Conservation (phyloP, 23 red algal species). For the Agarophyton chilense region DNA sequence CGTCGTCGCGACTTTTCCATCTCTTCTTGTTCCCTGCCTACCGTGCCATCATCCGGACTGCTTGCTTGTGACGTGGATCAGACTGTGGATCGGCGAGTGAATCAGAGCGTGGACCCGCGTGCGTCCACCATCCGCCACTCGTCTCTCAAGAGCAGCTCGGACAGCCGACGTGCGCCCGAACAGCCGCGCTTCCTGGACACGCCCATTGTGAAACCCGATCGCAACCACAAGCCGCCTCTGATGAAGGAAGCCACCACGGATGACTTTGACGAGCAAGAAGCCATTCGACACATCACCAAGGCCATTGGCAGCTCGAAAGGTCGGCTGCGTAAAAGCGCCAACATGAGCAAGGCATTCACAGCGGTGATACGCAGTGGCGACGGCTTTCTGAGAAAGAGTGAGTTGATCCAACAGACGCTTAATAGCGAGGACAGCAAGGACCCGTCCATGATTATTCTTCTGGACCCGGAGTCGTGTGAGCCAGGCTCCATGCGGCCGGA, state of each 20-base stretch:
- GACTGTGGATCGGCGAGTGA: too few relatives aligned
- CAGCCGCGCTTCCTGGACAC: constrained; percentile 3
- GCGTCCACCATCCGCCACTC: background rate
- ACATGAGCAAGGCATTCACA: constrained; percentile 66
- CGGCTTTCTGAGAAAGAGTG: constrained; percentile 52
- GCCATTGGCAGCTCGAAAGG: constrained; percentile 63
- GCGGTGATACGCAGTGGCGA: constrained; percentile 49
- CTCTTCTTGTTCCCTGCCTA: background rate
- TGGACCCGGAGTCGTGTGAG: constrained; percentile 25
- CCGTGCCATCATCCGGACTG: background rate
- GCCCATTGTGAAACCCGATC: constrained; percentile 17
- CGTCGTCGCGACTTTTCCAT: constrained; percentile 47
- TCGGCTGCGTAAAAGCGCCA: constrained; percentile 56
- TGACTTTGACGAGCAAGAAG: constrained; percentile 44
- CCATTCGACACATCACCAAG: constrained; percentile 63
- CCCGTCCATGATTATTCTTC: constrained; percentile 68
- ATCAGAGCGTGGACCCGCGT: too few relatives aligned
- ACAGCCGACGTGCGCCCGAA: background rate
- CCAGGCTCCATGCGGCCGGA: background rate
- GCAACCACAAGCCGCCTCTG: background rate
- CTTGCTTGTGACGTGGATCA: constrained; percentile 25
- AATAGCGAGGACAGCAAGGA: constrained; percentile 66
- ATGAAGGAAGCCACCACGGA: constrained; percentile 20
- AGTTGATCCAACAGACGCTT: constrained; percentile 49
- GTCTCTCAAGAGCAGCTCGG: background rate